phyloP scores from a whole-genome alignment of 2,329 filamentous ascomycete species.

The Phymatotrichopsis omnivora region DNA sequence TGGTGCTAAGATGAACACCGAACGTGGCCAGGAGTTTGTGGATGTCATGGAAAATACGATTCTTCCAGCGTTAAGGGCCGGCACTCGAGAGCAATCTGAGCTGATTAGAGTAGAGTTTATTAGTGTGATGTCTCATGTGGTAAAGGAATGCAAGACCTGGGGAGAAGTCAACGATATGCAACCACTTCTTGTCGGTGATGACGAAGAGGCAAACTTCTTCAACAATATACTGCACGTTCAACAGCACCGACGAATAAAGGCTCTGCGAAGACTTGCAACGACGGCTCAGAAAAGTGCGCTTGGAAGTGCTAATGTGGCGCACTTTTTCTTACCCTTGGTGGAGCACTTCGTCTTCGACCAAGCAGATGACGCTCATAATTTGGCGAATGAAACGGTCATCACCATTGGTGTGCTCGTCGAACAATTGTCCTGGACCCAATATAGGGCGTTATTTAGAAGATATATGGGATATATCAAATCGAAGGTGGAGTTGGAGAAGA shows the following conservation, averaged over 20 bases:
- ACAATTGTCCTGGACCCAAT: conserved; percentile 82
- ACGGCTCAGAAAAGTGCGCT: conserved; percentile 57
- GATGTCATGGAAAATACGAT: conserved; percentile 54
- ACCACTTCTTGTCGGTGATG: conserved; percentile 56
- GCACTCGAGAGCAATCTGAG: conserved; percentile 68
- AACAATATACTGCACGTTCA: conserved; percentile 86
- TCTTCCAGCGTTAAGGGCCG: conserved; percentile 64
- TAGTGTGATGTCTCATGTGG: conserved; percentile 65
- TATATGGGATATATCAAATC: conserved; percentile 74
- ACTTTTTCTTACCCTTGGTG: conserved; percentile 80
- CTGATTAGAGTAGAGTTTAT: conserved; percentile 75
- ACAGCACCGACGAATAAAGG: conserved; percentile 72
- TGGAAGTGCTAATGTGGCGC: conserved; percentile 65
- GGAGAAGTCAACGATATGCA: conserved; percentile 62
- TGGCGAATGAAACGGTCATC: conserved; percentile 75
- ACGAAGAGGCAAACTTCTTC: conserved; percentile 82
- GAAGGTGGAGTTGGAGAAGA: conserved; percentile 75
- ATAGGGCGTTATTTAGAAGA: conserved; percentile 69
- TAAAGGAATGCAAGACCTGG: conserved; percentile 61
- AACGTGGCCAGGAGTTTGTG: conserved; percentile 43
- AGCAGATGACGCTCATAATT: conserved; percentile 71
- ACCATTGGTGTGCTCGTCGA: conserved; percentile 65
- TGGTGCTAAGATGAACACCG: conserved; percentile 38
- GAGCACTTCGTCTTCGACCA: conserved; percentile 90
- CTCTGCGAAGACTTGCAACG: conserved; percentile 63